Evolutionary conservation across 805 yeast species (phyloP).

Genomic region (Ogataea nakhonphanomensis): DNA sequence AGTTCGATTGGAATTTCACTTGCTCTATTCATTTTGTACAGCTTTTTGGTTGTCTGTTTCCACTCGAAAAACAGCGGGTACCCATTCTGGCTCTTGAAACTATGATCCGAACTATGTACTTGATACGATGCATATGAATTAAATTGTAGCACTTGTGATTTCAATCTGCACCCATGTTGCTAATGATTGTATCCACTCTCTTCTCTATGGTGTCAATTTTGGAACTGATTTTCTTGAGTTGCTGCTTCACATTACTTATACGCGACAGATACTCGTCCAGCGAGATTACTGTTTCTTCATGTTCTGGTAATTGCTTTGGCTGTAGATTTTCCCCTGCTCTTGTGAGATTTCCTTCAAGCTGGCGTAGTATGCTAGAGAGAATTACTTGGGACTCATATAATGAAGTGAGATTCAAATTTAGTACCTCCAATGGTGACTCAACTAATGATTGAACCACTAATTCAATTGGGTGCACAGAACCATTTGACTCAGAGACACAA

Average conservation of each 20-base stretch:
- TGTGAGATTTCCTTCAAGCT: constrained; percentile 35
- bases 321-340: constrained; percentile 12
- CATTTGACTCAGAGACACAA: constrained; percentile 13
- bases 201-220: constrained; percentile 37
- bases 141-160: background rate
- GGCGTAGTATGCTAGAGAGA: constrained; percentile 44
- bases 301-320: constrained; percentile 4
- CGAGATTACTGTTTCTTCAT: constrained; percentile 1
- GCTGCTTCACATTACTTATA: constrained; percentile 23
- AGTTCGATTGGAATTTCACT: constrained; percentile 44
- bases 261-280: constrained; percentile 24
- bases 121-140: constrained; percentile 6
- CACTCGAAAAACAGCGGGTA: constrained; percentile 68
- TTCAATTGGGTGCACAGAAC: constrained; percentile 54
- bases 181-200: constrained; percentile 31
- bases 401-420: constrained; percentile 48
- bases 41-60: constrained; percentile 64
- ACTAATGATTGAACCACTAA: constrained; percentile 53
- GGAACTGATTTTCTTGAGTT: constrained; percentile 21
- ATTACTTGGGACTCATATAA: constrained; percentile 57
- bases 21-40: constrained; percentile 53
- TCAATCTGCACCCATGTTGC: constrained; percentile 11
- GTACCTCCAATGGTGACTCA: constrained; percentile 50
- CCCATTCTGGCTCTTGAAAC: constrained; percentile 56
- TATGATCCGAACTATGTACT: constrained; percentile 19